phyloP scores from a whole-genome alignment of 257 asterid genomes.

The Eucommia ulmoides region DNA sequence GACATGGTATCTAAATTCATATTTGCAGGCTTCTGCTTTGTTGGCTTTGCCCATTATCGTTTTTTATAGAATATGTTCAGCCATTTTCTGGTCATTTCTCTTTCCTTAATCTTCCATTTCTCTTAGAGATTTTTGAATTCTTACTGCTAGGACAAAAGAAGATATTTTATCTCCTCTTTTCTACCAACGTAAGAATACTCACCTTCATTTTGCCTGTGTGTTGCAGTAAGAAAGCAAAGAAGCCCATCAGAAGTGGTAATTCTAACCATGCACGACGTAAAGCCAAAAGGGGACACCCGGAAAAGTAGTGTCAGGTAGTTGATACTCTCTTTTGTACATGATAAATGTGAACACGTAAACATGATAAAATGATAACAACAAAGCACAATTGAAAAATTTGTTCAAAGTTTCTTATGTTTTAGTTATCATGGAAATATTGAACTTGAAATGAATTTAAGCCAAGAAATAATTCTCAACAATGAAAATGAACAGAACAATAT shows the following conservation, averaged over 20 bases:
- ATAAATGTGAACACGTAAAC: no score
- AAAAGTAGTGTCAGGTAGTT: conserved; percentile 18
- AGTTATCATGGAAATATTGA: no score
- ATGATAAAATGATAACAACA: no score
- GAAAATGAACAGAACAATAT: no score
- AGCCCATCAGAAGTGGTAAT: conserved; percentile 19
- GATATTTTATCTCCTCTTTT: neutral
- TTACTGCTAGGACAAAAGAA: neutral
- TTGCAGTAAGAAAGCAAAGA: conserved; percentile 36
- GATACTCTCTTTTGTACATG: no score
- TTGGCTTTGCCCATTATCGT: conserved; percentile 60
- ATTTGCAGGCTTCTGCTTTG: conserved; percentile 57
- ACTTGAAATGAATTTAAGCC: no score
- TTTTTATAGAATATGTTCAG: conserved; percentile 28
- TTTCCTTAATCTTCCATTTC: neutral
- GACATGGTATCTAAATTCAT: neutral
- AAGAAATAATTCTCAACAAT: no score
- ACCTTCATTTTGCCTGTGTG: neutral
- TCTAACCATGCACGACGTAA: conserved; percentile 31
- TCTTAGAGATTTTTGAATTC: neutral
- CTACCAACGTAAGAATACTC: neutral
- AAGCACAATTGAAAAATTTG: no score
- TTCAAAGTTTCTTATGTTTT: no score
- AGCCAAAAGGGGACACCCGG: conserved; percentile 30
- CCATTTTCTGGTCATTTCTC: conserved; percentile 38